Evolutionary conservation across 306 rosid species (phyloP), one percentile per base, ranked within the genome.

Genomic region (Cucumis hystrix): DNA sequence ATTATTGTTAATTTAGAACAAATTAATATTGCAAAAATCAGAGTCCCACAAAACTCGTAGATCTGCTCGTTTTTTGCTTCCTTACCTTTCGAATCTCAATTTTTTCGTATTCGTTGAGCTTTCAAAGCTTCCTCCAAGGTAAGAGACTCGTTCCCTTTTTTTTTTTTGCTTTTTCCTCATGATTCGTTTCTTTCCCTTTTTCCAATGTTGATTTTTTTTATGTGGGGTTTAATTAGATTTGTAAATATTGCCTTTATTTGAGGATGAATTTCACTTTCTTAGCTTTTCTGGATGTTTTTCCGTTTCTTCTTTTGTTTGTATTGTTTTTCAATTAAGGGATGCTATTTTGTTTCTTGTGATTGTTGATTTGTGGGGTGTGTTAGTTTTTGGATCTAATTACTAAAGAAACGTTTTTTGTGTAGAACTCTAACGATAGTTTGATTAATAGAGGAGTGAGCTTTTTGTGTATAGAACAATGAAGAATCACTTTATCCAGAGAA

Each of bases 1-100:
- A 69, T 43, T 20, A 28, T 18, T 2, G 0, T 1, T 21, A 43
- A 21, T 5, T 21, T 43, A 69, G n/a, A 69, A 33, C 5, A 69
- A 43, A 21, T 9, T 20, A 37, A 65, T 37, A 69, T 69, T 41
- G 75, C 37, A 6, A 69, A 69, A 69, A 69, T 13, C 75, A 3
- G 15, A 23, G 35, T 69, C 56, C 75, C 60, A 70, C 59, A 15
- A 47, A 16, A 47, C 60, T 71, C 76, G 60, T 79, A 84, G 95
- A 91, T 92, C 97, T 84, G 85, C 84, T 75, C 58, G 52, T 77
- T 77, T 84, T 77, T 74, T 82, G 85, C 72, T 74, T 85, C 82
- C 80, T 60, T 63, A 7, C 85, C n/a, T 81, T 87, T 60, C 45
- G 55, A 74, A 79, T 23, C 64, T 54, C 47, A 81, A 75, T 84